Base-by-base conservation (phyloP, 495 filamentous ascomycete genomes). In the Penicillium cinerascens region DNA sequence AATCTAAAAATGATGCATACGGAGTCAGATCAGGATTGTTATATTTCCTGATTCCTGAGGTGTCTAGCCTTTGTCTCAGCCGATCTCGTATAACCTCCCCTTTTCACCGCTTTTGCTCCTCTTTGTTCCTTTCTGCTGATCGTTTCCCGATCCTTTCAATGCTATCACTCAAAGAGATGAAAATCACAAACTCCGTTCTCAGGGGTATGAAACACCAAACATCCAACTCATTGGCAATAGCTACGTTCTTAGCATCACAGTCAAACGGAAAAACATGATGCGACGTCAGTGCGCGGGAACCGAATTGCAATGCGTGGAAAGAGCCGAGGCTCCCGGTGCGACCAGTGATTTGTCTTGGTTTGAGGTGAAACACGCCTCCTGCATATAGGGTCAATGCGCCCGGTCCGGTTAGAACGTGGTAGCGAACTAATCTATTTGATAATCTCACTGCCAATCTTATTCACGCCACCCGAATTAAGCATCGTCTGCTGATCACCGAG, bases 401-500 rank as follows among this genome's bases (percentile, higher is more conserved):
- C 23, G 55, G 55, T 38, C 49, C 51, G 16, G 37, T 38, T n/a
- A 9, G 36, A 57, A 55, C 54, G 48, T 60, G 59, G 52, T 49
- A 60, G 41, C 55, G 59, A 59, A 35, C 40, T 53, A 60, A 63
- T 58, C 49, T 54, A 61, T 59, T 43, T 33, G 13, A 10, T 39
- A 4, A 39, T 39, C 16, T 16, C 47, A 63, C 59, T 27, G 17
- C 13, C 21, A 49, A 51, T 44, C 51, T 68, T 53, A 70, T 70
- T 68, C 59, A 63, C 47, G 47, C 42, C 7, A 35, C 9, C 29
- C 18, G 23, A 68, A 70, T 65, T 65, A 70, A 70, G 70, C 70
- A 70, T 66, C 66, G 39, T 38, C 44, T 62, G 22, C 47, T 40
- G 40, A n/a, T n/a, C 17, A 17, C 37, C n/a, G 9, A 39, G 29